phyloP scores from a whole-genome alignment of 352 stramenopile species.

The Pythium sukuiense region DNA sequence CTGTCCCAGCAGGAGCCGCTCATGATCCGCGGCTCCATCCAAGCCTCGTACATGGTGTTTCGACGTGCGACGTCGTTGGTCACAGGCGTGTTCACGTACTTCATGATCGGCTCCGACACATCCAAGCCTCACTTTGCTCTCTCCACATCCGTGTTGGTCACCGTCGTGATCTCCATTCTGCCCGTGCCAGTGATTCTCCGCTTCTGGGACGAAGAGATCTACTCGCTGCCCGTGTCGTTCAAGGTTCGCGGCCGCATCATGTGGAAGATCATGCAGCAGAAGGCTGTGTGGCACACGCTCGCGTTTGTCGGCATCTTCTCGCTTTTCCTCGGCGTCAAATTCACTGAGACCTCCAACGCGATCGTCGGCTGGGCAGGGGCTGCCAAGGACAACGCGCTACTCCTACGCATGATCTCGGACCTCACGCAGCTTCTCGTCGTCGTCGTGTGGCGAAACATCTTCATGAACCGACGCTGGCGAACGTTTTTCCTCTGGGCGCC shows the following conservation, averaged over 20 bases:
- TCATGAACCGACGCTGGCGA: slow-evolving; percentile 26
- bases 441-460: slow-evolving; percentile 20
- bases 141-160: slow-evolving; percentile 30
- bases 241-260: slow-evolving; percentile 33
- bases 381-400: slow-evolving; percentile 39
- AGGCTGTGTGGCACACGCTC: slow-evolving; percentile 36
- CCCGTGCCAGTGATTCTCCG: slow-evolving; percentile 32
- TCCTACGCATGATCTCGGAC: slow-evolving; percentile 23
- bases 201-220: slow-evolving; percentile 34
- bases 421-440: slow-evolving; percentile 7
- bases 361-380: slow-evolving; percentile 45
- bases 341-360: slow-evolving; percentile 37
- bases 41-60: slow-evolving; percentile 32
- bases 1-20: slow-evolving; percentile 38
- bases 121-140: slow-evolving; percentile 21
- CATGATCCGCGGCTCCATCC: slow-evolving; percentile 24
- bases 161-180: slow-evolving; percentile 25
- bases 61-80: slow-evolving; percentile 23
- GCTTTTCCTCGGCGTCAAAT: slow-evolving; percentile 41
- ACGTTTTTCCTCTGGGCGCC: slow-evolving; percentile 21
- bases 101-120: slow-evolving; percentile 15
- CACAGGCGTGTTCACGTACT: slow-evolving; percentile 1
- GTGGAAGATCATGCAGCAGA: slow-evolving; percentile 46
- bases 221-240: slow-evolving; percentile 33
- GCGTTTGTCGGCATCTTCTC: slow-evolving; percentile 28